phyloP scores from a whole-genome alignment of 371 early-diverging fungal species.

The Mortierella sp. region DNA sequence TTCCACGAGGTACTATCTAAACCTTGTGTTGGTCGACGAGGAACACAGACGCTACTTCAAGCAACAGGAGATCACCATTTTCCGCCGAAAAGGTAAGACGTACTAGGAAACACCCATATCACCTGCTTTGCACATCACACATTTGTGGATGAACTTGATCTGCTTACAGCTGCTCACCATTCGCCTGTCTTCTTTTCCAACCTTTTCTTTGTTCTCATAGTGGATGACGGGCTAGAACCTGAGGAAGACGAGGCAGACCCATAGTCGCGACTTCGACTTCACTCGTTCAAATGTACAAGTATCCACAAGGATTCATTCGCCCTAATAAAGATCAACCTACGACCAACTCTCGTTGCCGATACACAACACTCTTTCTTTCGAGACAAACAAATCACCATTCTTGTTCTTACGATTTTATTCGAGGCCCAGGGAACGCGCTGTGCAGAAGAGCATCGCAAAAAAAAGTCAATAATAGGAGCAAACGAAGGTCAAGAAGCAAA shows the following conservation, averaged over 20 bases:
- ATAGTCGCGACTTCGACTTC: not conserved
- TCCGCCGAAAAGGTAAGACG: constrained; percentile 59
- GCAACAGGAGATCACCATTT: constrained; percentile 92
- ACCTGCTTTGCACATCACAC: not conserved
- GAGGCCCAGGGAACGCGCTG: not conserved
- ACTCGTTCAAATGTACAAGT: not conserved
- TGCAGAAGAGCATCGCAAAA: not conserved
- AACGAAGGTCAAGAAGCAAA: not conserved
- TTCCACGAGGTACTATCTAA: constrained; percentile 92
- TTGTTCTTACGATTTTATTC: not conserved
- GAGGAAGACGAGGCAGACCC: constrained; percentile 40
- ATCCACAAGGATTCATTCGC: not conserved
- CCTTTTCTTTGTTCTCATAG: not conserved
- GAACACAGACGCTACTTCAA: constrained; percentile 96
- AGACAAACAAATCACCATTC: too few relatives aligned
- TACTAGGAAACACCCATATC: not conserved
- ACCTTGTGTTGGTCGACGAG: constrained; percentile 94
- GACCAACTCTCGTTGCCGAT: not conserved
- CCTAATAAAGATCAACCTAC: not conserved
- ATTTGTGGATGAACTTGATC: not conserved
- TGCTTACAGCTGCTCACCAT: not conserved
- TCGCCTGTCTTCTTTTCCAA: too few relatives aligned
- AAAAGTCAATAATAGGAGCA: not conserved
- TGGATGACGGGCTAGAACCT: constrained; percentile 58
- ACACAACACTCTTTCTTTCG: too few relatives aligned